Percentiles rank a stretch among this genome's conserved stretches.
Evolutionary conservation across 169 alveolate genomes (phyloP).

Genomic region (Eimeria tenella): DNA sequence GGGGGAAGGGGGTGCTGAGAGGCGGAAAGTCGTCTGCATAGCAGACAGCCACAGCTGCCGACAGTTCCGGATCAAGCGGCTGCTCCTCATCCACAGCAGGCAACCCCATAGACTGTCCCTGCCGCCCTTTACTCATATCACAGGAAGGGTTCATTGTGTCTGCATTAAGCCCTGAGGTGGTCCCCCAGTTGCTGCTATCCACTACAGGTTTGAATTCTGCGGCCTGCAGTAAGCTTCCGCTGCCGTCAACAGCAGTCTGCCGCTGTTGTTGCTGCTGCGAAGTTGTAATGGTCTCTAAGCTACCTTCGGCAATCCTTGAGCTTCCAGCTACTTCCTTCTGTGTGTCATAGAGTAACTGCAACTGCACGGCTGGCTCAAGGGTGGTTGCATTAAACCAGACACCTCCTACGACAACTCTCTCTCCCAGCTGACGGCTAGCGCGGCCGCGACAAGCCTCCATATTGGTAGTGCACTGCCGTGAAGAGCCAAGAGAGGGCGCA

Average conservation of each 20-base stretch:
- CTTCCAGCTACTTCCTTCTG: slow-evolving; percentile 8
- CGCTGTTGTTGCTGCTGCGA: slow-evolving; percentile 14
- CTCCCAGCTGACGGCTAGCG: not conserved
- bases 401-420: slow-evolving; percentile 31
- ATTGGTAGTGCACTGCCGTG: not conserved
- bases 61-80: not conserved
- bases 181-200: not conserved
- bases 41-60: slow-evolving; percentile 22
- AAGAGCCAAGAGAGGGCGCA: not conserved
- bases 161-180: not conserved
- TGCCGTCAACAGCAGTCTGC: not conserved
- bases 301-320: not conserved
- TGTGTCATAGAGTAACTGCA: slow-evolving; percentile 45
- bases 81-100: slow-evolving; percentile 1
- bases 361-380: slow-evolving; percentile 59
- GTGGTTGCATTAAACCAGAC: slow-evolving; percentile 20
- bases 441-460: not conserved
- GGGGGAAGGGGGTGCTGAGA: slow-evolving; percentile 26
- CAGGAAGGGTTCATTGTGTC: not conserved
- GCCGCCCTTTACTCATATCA: not conserved
- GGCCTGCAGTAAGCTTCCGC: not conserved
- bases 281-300: not conserved
- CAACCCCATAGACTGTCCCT: not conserved
- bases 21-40: slow-evolving; percentile 69
- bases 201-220: not conserved